Base-by-base conservation (phyloP, 2,329 filamentous ascomycete species). In the Elsinoe batatas region DNA sequence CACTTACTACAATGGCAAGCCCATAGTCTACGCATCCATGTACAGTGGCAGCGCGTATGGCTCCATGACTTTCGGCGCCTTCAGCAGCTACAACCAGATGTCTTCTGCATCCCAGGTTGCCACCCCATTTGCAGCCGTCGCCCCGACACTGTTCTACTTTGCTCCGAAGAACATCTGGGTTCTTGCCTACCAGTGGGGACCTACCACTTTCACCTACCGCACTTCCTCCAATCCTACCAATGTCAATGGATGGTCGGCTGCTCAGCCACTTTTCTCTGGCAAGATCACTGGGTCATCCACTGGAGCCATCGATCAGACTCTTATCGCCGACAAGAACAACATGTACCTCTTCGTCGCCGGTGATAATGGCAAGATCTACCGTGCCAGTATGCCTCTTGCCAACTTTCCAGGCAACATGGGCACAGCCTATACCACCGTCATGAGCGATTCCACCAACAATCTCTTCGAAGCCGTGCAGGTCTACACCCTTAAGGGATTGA, bases 341-440 rank as follows among this genome's bases (percentile, higher is more conserved):
- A 84, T 84, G 79, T 84, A 84, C 61, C 71, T 86, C 3, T 86
- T 85, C 76, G 85, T 85, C 61, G 74, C 76, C 0, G 83, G 81
- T 6, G 83, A 86, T 68, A 83, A 85, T 59, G 83, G 83, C 65
- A 77, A 76, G 44, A 82, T 86, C 64, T 85, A 85, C 69, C 75
- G 82, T 1, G 65, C 81, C 53, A 78, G 74, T 64, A 85, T 84
- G 79, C 74, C 82, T 36, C 78, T 84, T 20, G 74, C 67, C 46
- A 76, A 79, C 58, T 85, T 85, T 73, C 83, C 83, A 0, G 75
- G 77, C 36, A 75, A 66, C 65, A 84, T 86, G 63, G 81, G 82
- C 58, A 69, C 72, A 0, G 56, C 72, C 0, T 76, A 71, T 0
- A 75, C 73, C 2, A 67, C 76, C 0, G 62, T 84, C 58, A 62